Conservation (phyloP, 495 filamentous ascomycete species). For the Aspergillus coremiiformis region DNA sequence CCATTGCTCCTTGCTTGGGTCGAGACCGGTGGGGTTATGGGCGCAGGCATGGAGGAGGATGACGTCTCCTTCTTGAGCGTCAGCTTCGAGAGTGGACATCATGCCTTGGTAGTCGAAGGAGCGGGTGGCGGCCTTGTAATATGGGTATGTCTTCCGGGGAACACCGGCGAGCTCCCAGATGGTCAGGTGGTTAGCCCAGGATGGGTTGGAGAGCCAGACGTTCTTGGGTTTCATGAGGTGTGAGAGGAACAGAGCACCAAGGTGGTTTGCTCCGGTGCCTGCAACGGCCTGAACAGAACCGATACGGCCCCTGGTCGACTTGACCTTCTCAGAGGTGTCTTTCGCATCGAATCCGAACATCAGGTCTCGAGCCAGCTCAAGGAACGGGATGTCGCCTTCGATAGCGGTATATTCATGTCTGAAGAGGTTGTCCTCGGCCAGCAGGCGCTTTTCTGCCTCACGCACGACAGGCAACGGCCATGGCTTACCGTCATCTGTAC, state of each 20-base stretch:
- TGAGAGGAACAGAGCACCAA: slow-evolving; percentile 80
- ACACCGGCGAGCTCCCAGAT: slow-evolving; percentile 42
- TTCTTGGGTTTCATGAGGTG: slow-evolving; percentile 38
- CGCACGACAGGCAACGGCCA: slow-evolving; percentile 44
- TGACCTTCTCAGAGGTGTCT: slow-evolving; percentile 17
- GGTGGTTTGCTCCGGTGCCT: slow-evolving; percentile 83
- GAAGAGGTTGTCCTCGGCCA: slow-evolving; percentile 31
- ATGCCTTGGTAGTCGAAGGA: slow-evolving; percentile 43
- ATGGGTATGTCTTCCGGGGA: slow-evolving; percentile 41
- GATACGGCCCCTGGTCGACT: slow-evolving; percentile 31
- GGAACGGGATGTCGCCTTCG: slow-evolving; percentile 39
- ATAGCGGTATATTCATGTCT: slow-evolving; percentile 45
- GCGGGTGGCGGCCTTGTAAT: slow-evolving; percentile 39
- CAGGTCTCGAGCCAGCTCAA: slow-evolving; percentile 37
- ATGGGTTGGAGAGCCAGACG: slow-evolving; percentile 44
- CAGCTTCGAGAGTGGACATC: slow-evolving; percentile 38
- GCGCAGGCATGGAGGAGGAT: slow-evolving; percentile 48
- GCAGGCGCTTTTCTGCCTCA: slow-evolving; percentile 37
- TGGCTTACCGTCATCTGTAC: slow-evolving; percentile 46
- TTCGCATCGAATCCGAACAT: slow-evolving; percentile 40
- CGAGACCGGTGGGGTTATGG: slow-evolving; percentile 50
- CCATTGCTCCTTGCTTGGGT: slow-evolving; percentile 49
- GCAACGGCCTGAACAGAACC: slow-evolving; percentile 69
- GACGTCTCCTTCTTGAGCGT: slow-evolving; percentile 36
- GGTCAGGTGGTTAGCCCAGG: slow-evolving; percentile 45